Evolutionary conservation across 805 yeast species (phyloP).

Genomic region (Pichia kluyveri): DNA sequence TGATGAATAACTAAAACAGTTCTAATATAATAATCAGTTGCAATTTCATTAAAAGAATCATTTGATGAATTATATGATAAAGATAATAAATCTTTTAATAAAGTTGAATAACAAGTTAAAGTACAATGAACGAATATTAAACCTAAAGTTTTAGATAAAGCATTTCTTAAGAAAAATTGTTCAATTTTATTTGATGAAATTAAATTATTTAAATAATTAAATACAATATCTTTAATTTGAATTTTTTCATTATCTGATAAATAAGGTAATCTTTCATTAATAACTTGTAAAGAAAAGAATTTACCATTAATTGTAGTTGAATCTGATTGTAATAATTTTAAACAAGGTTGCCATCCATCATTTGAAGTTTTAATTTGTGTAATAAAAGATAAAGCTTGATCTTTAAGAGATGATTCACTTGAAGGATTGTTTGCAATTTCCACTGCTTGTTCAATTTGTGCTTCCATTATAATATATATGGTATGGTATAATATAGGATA

Average conservation of each 20-base stretch:
- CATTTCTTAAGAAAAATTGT: slow-evolving; percentile 42
- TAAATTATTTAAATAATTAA: slow-evolving; percentile 32
- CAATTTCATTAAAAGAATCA: slow-evolving; percentile 31
- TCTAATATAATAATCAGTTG: slow-evolving; percentile 66
- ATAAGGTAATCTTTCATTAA: slow-evolving; percentile 44
- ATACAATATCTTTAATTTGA: slow-evolving; percentile 38
- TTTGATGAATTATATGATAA: slow-evolving; percentile 22
- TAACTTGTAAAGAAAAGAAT: slow-evolving; percentile 63
- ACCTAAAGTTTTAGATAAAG: slow-evolving; percentile 47
- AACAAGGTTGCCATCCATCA: slow-evolving; percentile 48
- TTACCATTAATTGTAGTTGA: slow-evolving; percentile 36
- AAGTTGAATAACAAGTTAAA: slow-evolving; percentile 38
- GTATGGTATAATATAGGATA: no score
- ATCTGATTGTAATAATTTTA: slow-evolving; percentile 31
- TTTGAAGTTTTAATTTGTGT: slow-evolving; percentile 43
- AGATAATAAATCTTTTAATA: slow-evolving; percentile 40
- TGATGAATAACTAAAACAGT: slow-evolving; percentile 69
- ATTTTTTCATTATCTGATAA: slow-evolving; percentile 38
- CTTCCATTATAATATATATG: slow-evolving; percentile 21
- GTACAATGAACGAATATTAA: slow-evolving; percentile 42
- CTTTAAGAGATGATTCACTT: slow-evolving; percentile 51
- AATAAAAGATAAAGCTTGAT: slow-evolving; percentile 49
- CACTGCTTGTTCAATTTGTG: slow-evolving; percentile 82
- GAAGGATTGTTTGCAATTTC: slow-evolving; percentile 63
- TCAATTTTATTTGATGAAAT: slow-evolving; percentile 22